These are phyloP conservation scores for Eleusine indica DNA, from an alignment of 176 grass and related monocot genomes.

Conservation along the genomic window DNA sequence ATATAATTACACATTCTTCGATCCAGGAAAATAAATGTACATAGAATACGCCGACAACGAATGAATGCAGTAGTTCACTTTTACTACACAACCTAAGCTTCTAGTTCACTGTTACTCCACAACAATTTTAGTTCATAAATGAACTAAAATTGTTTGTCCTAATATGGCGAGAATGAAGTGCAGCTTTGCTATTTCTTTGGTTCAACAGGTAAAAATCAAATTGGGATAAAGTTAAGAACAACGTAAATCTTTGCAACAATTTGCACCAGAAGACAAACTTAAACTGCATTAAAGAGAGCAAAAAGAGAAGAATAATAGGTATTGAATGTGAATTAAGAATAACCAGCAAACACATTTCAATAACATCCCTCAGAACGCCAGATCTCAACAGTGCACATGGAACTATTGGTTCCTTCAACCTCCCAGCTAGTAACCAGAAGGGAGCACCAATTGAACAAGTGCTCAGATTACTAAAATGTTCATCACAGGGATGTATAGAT, in stretches of 20 bases:
- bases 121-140: background rate
- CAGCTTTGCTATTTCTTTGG: background rate
- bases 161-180: background rate
- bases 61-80: background rate
- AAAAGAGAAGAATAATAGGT: background rate
- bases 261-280: background rate
- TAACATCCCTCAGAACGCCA: conserved; percentile 58
- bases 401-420: conserved; percentile 50
- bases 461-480: conserved; percentile 68
- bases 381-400: conserved; percentile 42
- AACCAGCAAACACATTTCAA: conserved; percentile 2
- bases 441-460: conserved; percentile 53
- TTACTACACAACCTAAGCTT: background rate
- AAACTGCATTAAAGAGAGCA: background rate
- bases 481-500: conserved; percentile 45
- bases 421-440: conserved; percentile 25
- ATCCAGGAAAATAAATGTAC: too few species aligned
- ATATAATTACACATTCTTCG: background rate
- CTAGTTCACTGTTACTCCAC: background rate
- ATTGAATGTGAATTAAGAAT: background rate
- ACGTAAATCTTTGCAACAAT: background rate
- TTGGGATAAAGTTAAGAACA: background rate
- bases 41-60: background rate
- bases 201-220: too few species aligned
- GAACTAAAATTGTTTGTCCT: too few species aligned